These are phyloP conservation scores for Fusarium virguliforme DNA, from an alignment of 2,329 filamentous ascomycete species.

Conservation along the genomic window DNA sequence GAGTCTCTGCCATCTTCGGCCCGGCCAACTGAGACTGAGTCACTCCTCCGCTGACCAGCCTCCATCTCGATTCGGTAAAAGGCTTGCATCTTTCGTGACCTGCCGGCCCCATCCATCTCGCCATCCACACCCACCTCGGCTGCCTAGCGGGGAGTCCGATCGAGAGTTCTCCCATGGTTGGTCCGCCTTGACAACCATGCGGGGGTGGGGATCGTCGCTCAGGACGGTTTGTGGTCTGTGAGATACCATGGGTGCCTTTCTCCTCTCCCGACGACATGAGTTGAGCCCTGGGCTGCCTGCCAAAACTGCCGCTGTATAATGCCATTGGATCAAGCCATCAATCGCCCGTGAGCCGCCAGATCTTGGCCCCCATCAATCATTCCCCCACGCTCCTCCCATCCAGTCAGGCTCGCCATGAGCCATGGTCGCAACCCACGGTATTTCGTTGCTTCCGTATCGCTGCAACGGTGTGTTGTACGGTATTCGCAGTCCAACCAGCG, in stretches of 20 bases:
- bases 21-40: constrained; percentile 30
- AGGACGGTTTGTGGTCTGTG: constrained; percentile 29
- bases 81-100: constrained; percentile 14
- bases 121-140: constrained; percentile 2
- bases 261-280: background rate
- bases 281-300: constrained; percentile 12
- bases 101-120: background rate
- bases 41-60: constrained; percentile 28
- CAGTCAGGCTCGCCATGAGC: constrained; percentile 75
- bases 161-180: constrained; percentile 17
- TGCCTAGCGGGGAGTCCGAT: constrained; percentile 8
- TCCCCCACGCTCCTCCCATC: constrained; percentile 62
- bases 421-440: constrained; percentile 83
- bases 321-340: constrained; percentile 33
- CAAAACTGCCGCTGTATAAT: constrained; percentile 24
- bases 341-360: background rate
- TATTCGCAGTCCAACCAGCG: constrained; percentile 79
- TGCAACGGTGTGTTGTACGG: constrained; percentile 87
- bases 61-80: constrained; percentile 17
- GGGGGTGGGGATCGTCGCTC: constrained; percentile 47
- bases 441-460: constrained; percentile 74
- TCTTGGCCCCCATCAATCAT: constrained; percentile 19
- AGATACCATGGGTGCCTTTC: background rate
- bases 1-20: constrained; percentile 39
- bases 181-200: constrained; percentile 38